A percentile compares a stretch with the other conserved stretches of the same genome.
Evolutionary conservation across 1,284 basidiomycete genomes (phyloP).

Genomic region (Naganishia albida): DNA sequence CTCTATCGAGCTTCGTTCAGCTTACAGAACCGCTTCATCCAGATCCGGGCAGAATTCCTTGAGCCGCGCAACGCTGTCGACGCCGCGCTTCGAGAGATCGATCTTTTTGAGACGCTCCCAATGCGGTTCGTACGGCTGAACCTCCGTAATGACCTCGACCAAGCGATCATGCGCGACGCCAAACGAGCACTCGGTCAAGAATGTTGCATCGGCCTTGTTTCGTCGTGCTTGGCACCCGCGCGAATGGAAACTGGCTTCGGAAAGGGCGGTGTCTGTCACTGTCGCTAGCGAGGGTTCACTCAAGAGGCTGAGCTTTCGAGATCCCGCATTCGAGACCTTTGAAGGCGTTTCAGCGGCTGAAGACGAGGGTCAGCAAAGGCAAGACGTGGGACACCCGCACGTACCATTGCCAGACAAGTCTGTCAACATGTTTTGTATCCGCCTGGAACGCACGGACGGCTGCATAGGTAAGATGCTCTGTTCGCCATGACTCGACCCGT

Average conservation of each 20-base stretch:
- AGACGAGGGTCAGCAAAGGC: conserved; percentile 50
- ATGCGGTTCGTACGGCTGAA: conserved; percentile 89
- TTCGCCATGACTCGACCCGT: conserved; percentile 37
- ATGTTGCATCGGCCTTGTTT: conserved; percentile 66
- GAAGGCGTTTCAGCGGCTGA: conserved; percentile 63
- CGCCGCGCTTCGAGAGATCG: conserved; percentile 72
- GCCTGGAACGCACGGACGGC: conserved; percentile 69
- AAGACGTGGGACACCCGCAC: conserved; percentile 41
- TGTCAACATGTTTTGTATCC: conserved; percentile 74
- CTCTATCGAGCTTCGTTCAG: neutral
- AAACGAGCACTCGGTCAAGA: conserved; percentile 90
- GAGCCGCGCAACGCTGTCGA: conserved; percentile 86
- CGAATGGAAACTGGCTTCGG: conserved; percentile 18
- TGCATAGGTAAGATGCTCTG: conserved; percentile 51
- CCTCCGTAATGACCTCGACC: conserved; percentile 89
- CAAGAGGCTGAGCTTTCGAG: conserved; percentile 22
- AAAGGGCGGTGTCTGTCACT: neutral
- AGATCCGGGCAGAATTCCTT: conserved; percentile 91
- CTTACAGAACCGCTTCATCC: conserved; percentile 67
- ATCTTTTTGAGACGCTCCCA: conserved; percentile 82
- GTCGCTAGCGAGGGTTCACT: conserved; percentile 4
- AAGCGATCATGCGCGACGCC: conserved; percentile 85
- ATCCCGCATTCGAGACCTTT: conserved; percentile 57
- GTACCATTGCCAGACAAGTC: conserved; percentile 67
- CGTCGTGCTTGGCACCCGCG: neutral